Conservation (phyloP, 1,284 basidiomycete genomes). For the Vanrija sp. region DNA sequence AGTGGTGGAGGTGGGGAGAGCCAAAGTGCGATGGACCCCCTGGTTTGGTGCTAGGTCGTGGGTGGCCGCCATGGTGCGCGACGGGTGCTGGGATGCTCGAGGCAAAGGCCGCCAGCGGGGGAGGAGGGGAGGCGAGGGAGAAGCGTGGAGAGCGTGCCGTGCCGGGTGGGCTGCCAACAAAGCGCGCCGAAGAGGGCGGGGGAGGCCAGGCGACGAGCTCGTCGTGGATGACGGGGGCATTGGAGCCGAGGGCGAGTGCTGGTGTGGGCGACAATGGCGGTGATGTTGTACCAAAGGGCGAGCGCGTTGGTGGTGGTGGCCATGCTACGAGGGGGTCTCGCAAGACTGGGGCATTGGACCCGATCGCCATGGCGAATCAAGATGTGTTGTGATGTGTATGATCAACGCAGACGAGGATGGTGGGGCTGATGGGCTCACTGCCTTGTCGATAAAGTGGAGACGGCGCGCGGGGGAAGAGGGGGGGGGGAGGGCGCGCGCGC, state of each 20-base stretch:
- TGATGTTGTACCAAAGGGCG: conserved; percentile 19
- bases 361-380: conserved; percentile 10
- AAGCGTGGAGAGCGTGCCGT: conserved; percentile 9
- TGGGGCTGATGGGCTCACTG: too few relatives aligned
- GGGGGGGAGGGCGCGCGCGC: not conserved
- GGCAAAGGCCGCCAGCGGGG: too few relatives aligned
- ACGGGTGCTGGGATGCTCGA: too few relatives aligned
- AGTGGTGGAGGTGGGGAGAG: too few relatives aligned
- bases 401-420: too few relatives aligned
- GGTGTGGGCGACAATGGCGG: conserved; percentile 21
- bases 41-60: too few relatives aligned
- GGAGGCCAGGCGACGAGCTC: conserved; percentile 41
- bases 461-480: too few relatives aligned
- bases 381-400: not conserved
- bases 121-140: not conserved
- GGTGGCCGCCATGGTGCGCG: too few relatives aligned
- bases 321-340: conserved; percentile 41
- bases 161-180: conserved; percentile 22
- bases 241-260: conserved; percentile 22
- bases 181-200: conserved; percentile 22
- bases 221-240: conserved; percentile 39
- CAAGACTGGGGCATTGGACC: conserved; percentile 42
- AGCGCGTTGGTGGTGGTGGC: conserved; percentile 29
- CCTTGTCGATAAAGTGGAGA: too few relatives aligned
- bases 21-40: too few relatives aligned